Evolutionary conservation across 2,329 filamentous ascomycete species (phyloP).

Genomic region (Neopestalotiopsis sp.): DNA sequence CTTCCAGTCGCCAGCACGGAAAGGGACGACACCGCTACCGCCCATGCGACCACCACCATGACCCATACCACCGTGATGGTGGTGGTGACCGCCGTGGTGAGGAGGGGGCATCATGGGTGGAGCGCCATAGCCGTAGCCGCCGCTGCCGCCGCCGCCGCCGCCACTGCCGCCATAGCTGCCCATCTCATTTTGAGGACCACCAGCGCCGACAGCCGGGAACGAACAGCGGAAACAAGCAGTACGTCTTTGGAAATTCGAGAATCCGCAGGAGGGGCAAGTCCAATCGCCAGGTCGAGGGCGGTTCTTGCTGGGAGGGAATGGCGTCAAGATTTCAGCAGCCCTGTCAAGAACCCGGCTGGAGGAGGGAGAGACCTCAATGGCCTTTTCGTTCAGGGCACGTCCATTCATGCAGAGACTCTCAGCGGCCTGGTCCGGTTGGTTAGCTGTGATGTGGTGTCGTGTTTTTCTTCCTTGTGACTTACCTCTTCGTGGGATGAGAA

Average conservation of each 20-base stretch:
- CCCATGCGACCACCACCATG: slow-evolving; percentile 74
- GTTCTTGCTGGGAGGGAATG: slow-evolving; percentile 98
- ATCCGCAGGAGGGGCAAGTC: slow-evolving; percentile 98
- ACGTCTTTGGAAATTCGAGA: slow-evolving; percentile 98
- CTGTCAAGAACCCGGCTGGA: slow-evolving; percentile 96
- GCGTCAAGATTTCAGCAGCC: slow-evolving; percentile 92
- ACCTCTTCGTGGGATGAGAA: slow-evolving; percentile 99
- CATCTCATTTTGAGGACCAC: slow-evolving; percentile 70
- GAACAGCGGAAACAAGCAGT: slow-evolving; percentile 99
- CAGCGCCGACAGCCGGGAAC: slow-evolving; percentile 87
- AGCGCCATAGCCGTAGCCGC: slow-evolving; percentile 67
- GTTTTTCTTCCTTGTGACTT: slow-evolving; percentile 42
- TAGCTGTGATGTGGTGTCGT: background rate
- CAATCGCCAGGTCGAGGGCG: slow-evolving; percentile 95
- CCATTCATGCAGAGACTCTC: slow-evolving; percentile 99
- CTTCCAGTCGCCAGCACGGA: slow-evolving; percentile 99
- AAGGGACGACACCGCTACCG: slow-evolving; percentile 86
- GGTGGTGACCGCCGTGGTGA: slow-evolving; percentile 71
- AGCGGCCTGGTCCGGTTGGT: slow-evolving; percentile 68
- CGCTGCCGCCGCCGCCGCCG: slow-evolving; percentile 49
- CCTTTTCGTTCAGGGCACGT: slow-evolving; percentile 96
- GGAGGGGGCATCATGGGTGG: slow-evolving; percentile 81
- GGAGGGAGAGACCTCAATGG: slow-evolving; percentile 96
- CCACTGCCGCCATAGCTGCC: slow-evolving; percentile 61
- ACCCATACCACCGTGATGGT: slow-evolving; percentile 54